phyloP scores from a whole-genome alignment of 805 yeast species.

The Brettanomyces naardenensis region DNA sequence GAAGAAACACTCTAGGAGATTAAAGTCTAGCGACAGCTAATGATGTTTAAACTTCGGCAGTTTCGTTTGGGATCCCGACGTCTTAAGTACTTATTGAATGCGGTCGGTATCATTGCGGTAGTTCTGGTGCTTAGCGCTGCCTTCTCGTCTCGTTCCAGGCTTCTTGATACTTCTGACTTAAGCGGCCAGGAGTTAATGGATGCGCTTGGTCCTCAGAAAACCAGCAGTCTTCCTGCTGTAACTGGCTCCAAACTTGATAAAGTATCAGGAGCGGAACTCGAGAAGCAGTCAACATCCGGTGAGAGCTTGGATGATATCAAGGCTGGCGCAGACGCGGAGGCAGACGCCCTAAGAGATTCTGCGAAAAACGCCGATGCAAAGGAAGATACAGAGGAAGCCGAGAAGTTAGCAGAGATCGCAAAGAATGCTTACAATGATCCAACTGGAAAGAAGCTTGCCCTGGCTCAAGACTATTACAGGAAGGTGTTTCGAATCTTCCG shows the following conservation, averaged over 20 bases:
- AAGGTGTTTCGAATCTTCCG: not conserved
- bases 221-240: too few relatives aligned
- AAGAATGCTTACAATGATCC: not conserved
- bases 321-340: conserved; percentile 17
- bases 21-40: too few relatives aligned
- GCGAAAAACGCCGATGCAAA: conserved; percentile 24
- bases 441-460: not conserved
- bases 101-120: not conserved
- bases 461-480: not conserved
- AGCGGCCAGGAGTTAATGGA: too few relatives aligned
- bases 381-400: conserved; percentile 20
- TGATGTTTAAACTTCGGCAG: not conserved
- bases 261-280: too few relatives aligned
- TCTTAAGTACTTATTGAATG: not conserved
- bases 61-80: not conserved
- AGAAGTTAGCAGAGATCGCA: not conserved
- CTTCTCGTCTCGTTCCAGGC: too few relatives aligned
- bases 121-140: not conserved
- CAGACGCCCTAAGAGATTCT: not conserved
- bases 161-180: too few relatives aligned
- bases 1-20: too few relatives aligned
- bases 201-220: too few relatives aligned
- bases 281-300: too few relatives aligned
- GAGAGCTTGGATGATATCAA: not conserved
- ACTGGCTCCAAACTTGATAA: too few relatives aligned